Evolutionary conservation across 169 alveolate species (phyloP), one percentile per base, ranked within the genome.

Genomic region (Plasmodium inui): DNA sequence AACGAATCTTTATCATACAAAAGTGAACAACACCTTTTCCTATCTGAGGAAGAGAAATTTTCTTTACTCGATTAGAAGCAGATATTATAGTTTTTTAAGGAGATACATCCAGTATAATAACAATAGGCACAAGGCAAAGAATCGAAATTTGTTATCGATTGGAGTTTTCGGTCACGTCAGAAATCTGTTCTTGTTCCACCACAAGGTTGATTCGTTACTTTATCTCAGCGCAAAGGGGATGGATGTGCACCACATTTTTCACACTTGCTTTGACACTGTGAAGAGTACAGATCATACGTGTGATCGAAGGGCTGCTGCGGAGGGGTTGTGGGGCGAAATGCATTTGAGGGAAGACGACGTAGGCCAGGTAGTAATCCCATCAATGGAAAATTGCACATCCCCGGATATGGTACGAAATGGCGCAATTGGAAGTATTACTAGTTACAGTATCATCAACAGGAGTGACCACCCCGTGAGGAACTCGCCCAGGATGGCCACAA

Each of bases 1-100:
- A 26, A 79, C 71, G 50, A 89, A 89, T 89, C 61, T 89, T n/a
- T 89, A 89, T 79, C 94, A 89, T 34, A 89, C 82, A 7, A 89
- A 78, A 79, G 76, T 79, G 37, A 89, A 89, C 73, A 89, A 89
- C 53, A 84, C 93, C 7, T 44, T 84, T 26, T 30, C 53, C 26
- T 89, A 79, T 79, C 82, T 89, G 28, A 79, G 82, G 72, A 89
- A 79, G 72, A 71, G 67, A 22, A 80, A 89, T 22, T 79, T 89
- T 14, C 50, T 89, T 28, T 79, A 89, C 72, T 89, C 90, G 10
- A 67, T 89, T 67, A 89, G 55, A 89, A 89, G 72, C 72, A 89
- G 39, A 78, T 89, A 79, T 44, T 79, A 89, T 67, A 37, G n/a
- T n/a, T 89, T 89, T 89, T 89, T 89, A 22, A 78, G 55, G 82